These are phyloP conservation scores for Pochonia chlamydosporia DNA, from an alignment of 2,329 filamentous ascomycete genomes.

Conservation along the genomic window DNA sequence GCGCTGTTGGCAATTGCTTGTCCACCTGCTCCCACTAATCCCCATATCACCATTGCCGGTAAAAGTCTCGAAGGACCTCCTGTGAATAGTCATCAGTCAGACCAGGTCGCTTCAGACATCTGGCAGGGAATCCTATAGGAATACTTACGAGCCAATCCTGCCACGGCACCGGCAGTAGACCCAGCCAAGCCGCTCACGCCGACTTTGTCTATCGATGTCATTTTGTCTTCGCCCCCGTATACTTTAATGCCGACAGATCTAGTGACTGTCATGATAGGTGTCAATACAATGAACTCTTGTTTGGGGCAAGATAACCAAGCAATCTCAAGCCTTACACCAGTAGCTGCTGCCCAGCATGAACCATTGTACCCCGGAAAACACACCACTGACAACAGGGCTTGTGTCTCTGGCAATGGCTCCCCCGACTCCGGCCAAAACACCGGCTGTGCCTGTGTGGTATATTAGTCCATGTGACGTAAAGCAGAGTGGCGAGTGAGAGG, in stretches of 20 bases:
- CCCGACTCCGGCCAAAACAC: slow-evolving; percentile 60
- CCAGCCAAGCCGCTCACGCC: slow-evolving; percentile 67
- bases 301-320: not conserved
- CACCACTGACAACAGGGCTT: slow-evolving; percentile 63
- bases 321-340: slow-evolving; percentile 51
- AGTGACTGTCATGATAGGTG: slow-evolving; percentile 34
- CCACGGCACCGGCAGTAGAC: slow-evolving; percentile 59
- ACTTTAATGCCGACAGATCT: slow-evolving; percentile 40
- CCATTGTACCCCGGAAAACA: slow-evolving; percentile 73
- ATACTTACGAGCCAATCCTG: slow-evolving; percentile 46
- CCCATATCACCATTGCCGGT: slow-evolving; percentile 44
- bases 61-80: slow-evolving; percentile 48
- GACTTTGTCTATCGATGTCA: slow-evolving; percentile 54
- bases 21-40: slow-evolving; percentile 33
- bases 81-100: slow-evolving; percentile 20
- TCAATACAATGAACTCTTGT: not conserved
- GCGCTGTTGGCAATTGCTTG: slow-evolving; percentile 31
- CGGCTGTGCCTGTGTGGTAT: slow-evolving; percentile 47
- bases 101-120: too few species aligned
- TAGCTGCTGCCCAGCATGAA: slow-evolving; percentile 71
- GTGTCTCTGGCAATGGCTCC: slow-evolving; percentile 65
- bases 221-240: slow-evolving; percentile 43
- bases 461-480: not conserved
- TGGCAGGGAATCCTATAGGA: not conserved
- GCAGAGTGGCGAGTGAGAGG: not conserved